phyloP scores from a whole-genome alignment of 2,329 filamentous ascomycete genomes.

The Trichoderma arundinaceum region DNA sequence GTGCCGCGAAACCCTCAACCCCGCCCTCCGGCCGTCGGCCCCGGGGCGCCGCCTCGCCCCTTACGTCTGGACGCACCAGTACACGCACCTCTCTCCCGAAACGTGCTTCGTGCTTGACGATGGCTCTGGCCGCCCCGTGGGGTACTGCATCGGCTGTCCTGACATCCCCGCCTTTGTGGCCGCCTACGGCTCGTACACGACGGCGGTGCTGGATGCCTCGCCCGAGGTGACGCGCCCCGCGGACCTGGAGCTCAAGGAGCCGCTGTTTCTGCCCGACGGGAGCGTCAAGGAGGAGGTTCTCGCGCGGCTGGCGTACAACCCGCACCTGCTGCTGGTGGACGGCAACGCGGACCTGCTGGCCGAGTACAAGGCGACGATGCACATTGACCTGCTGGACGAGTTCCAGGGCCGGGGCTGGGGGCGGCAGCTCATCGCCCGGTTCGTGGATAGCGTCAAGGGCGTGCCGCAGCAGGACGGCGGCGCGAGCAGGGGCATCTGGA shows the following conservation, averaged over 20 bases:
- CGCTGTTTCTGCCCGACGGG: slow-evolving; percentile 41
- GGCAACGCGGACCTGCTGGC: slow-evolving; percentile 45
- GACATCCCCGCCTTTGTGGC: slow-evolving; percentile 49
- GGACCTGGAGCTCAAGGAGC: slow-evolving; percentile 41
- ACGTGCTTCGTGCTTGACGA: slow-evolving; percentile 58
- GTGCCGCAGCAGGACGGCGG: slow-evolving; percentile 27
- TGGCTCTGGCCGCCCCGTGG: slow-evolving; percentile 51
- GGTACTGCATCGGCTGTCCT: slow-evolving; percentile 57
- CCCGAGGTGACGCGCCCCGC: slow-evolving; percentile 36
- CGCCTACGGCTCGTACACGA: slow-evolving; percentile 48
- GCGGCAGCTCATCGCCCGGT: slow-evolving; percentile 47
- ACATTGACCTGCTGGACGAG: slow-evolving; percentile 54
- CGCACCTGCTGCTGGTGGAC: slow-evolving; percentile 48
- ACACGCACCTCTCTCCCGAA: slow-evolving; percentile 52
- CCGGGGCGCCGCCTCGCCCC: slow-evolving; percentile 48
- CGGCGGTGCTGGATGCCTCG: slow-evolving; percentile 43
- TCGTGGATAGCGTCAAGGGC: slow-evolving; percentile 48
- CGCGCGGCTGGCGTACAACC: slow-evolving; percentile 50
- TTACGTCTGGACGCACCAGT: slow-evolving; percentile 59
- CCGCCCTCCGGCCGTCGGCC: slow-evolving; percentile 47
- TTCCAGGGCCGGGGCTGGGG: slow-evolving; percentile 55
- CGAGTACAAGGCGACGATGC: slow-evolving; percentile 53
- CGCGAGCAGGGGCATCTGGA: slow-evolving; percentile 46
- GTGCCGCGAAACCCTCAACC: slow-evolving; percentile 57
- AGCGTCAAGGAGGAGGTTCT: slow-evolving; percentile 42